Evolutionary conservation across 306 rosid genomes (phyloP).

Genomic region (Hippophae rhamnoides): DNA sequence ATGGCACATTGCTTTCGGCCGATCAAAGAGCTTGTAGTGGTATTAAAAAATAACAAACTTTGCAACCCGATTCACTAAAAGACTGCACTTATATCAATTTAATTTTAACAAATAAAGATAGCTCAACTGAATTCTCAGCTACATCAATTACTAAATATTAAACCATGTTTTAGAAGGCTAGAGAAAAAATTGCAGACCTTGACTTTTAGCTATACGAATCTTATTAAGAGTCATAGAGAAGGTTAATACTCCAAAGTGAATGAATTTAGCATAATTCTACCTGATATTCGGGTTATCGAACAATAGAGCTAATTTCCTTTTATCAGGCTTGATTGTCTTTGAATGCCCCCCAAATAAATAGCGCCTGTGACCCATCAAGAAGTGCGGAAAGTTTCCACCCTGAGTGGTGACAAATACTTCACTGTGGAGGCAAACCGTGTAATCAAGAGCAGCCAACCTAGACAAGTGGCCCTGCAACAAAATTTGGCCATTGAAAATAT

Average conservation of each 20-base stretch:
- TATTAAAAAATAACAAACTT: neutral
- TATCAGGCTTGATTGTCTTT: slow-evolving; percentile 86
- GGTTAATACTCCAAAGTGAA: neutral
- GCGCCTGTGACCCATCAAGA: slow-evolving; percentile 91
- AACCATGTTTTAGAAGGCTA: no score
- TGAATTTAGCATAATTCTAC: slow-evolving; percentile 24
- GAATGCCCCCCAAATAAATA: slow-evolving; percentile 81
- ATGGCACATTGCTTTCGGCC: neutral
- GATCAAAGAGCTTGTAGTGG: neutral
- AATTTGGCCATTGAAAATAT: slow-evolving; percentile 20
- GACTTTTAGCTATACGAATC: no score
- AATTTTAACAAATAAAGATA: no score
- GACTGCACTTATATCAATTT: no score
- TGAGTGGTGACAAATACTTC: slow-evolving; percentile 96
- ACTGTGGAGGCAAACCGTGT: slow-evolving; percentile 85
- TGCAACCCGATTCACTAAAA: no score
- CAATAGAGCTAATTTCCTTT: slow-evolving; percentile 67
- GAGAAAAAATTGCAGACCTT: no score
- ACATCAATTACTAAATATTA: no score
- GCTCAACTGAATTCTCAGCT: no score
- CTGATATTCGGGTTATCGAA: slow-evolving; percentile 69
- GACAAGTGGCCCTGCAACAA: slow-evolving; percentile 83
- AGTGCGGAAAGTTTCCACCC: slow-evolving; percentile 97
- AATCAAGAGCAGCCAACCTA: slow-evolving; percentile 97
- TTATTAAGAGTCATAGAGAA: no score